phyloP scores from a whole-genome alignment of 441 rosid species.

The Raphanus hybrid region DNA sequence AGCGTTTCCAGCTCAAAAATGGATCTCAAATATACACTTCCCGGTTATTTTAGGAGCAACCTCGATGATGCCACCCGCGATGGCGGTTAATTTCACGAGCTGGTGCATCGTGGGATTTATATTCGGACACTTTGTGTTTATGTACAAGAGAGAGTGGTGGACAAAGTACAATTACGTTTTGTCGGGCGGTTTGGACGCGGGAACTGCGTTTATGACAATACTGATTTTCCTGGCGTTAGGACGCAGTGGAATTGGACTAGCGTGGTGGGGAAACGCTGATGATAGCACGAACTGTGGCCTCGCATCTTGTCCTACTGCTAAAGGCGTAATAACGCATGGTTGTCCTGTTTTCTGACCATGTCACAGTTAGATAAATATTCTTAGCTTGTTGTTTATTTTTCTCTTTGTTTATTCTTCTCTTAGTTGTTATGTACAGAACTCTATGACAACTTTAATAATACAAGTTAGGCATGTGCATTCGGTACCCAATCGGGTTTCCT shows the following conservation, averaged over 20 bases:
- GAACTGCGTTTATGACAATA: conserved; percentile 68
- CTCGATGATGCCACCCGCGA: conserved; percentile 73
- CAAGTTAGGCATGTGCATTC: not conserved
- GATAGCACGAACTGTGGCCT: conserved; percentile 55
- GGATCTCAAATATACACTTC: conserved; percentile 61
- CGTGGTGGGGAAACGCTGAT: conserved; percentile 69
- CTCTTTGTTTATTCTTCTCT: not conserved
- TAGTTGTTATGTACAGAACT: not conserved
- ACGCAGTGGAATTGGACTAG: conserved; percentile 42
- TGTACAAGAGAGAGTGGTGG: conserved; percentile 58
- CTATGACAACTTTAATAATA: not conserved
- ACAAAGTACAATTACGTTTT: conserved; percentile 67
- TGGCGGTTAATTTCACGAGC: conserved; percentile 63
- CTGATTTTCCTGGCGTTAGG: conserved; percentile 56
- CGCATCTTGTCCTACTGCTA: conserved; percentile 72
- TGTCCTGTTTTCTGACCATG: conserved; percentile 54
- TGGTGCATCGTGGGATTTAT: conserved; percentile 62
- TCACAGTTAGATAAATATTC: not conserved
- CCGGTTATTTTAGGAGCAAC: conserved; percentile 66
- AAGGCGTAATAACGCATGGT: conserved; percentile 55
- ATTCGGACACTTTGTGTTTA: conserved; percentile 59
- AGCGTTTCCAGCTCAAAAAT: conserved; percentile 53
- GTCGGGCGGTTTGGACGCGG: conserved; percentile 74
- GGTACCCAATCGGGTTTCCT: not conserved
- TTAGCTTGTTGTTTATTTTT: not conserved